phyloP scores from a whole-genome alignment of 208 protist species.

The Crithidia bombi region DNA sequence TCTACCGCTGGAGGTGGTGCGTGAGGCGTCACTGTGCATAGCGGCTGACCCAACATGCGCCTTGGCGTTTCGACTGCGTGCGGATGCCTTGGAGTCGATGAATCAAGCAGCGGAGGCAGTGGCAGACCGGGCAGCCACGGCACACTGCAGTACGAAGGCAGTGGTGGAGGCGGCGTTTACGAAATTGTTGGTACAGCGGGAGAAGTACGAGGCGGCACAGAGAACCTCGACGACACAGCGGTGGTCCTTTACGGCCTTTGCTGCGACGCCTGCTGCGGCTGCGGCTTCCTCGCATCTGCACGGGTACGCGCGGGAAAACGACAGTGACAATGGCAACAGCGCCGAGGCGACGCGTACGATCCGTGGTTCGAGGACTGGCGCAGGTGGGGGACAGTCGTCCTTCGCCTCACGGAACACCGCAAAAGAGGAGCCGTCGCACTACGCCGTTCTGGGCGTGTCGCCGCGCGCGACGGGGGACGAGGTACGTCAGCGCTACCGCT shows the following conservation, averaged over 20 bases:
- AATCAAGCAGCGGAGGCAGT: slow-evolving; percentile 44
- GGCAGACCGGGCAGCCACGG: slow-evolving; percentile 46
- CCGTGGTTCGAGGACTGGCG: too few species aligned
- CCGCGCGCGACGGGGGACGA: slow-evolving; percentile 40
- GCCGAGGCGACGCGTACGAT: background rate
- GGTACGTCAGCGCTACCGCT: slow-evolving; percentile 66
- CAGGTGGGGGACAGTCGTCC: background rate
- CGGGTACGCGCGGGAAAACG: background rate
- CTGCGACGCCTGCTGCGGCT: background rate
- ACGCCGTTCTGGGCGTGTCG: slow-evolving; percentile 67
- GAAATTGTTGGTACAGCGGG: slow-evolving; percentile 44
- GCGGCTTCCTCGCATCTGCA: background rate
- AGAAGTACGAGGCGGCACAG: slow-evolving; percentile 7
- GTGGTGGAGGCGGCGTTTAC: slow-evolving; percentile 34
- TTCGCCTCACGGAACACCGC: background rate
- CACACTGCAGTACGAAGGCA: slow-evolving; percentile 36
- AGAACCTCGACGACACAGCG: background rate
- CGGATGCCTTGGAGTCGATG: slow-evolving; percentile 40
- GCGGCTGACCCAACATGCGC: slow-evolving; percentile 43
- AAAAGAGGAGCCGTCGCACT: slow-evolving; percentile 40
- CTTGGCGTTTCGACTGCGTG: slow-evolving; percentile 60
- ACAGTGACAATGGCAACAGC: background rate
- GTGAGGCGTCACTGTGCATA: slow-evolving; percentile 67
- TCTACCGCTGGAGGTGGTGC: slow-evolving; percentile 47
- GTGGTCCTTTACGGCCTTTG: slow-evolving; percentile 5